Conservation (phyloP, 2,329 filamentous ascomycete genomes). For the Monosporascus cannonballus region DNA sequence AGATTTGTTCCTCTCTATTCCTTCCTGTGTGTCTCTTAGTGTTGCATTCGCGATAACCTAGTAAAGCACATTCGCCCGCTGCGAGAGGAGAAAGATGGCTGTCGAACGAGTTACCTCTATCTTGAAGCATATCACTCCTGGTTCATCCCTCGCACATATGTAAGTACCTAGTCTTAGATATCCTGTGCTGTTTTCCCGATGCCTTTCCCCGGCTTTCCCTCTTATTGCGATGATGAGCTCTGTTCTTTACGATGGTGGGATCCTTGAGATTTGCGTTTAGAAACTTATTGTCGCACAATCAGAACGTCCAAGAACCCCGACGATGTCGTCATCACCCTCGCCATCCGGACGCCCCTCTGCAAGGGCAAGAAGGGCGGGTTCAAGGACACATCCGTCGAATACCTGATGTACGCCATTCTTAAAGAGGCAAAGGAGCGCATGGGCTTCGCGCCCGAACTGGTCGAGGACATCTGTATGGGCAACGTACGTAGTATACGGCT, state of each 20-base stretch:
- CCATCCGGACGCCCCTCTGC: slow-evolving; percentile 79
- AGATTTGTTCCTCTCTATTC: background rate
- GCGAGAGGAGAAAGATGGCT: slow-evolving; percentile 52
- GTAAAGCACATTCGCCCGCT: no score
- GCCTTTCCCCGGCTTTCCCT: no score
- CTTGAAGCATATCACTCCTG: slow-evolving; percentile 76
- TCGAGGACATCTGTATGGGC: slow-evolving; percentile 87
- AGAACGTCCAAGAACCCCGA: slow-evolving; percentile 91
- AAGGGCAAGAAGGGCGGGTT: slow-evolving; percentile 90
- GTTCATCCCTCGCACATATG: slow-evolving; percentile 69
- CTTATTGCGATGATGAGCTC: no score
- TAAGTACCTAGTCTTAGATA: slow-evolving; percentile 39
- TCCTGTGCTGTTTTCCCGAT: no score
- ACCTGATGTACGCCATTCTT: slow-evolving; percentile 74
- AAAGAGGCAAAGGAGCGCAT: slow-evolving; percentile 68
- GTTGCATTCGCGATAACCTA: no score
- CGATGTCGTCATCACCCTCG: slow-evolving; percentile 93
- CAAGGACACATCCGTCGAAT: slow-evolving; percentile 90
- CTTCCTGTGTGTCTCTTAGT: no score
- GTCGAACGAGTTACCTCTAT: slow-evolving; percentile 82
- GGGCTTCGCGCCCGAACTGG: slow-evolving; percentile 70
- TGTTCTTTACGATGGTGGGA: no score
- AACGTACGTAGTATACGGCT: slow-evolving; percentile 56
- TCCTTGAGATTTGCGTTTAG: no score
- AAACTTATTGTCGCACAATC: background rate